These are phyloP conservation scores for Hypoxylon sp. DNA, from an alignment of 2,329 filamentous ascomycete genomes.

Conservation along the genomic window DNA sequence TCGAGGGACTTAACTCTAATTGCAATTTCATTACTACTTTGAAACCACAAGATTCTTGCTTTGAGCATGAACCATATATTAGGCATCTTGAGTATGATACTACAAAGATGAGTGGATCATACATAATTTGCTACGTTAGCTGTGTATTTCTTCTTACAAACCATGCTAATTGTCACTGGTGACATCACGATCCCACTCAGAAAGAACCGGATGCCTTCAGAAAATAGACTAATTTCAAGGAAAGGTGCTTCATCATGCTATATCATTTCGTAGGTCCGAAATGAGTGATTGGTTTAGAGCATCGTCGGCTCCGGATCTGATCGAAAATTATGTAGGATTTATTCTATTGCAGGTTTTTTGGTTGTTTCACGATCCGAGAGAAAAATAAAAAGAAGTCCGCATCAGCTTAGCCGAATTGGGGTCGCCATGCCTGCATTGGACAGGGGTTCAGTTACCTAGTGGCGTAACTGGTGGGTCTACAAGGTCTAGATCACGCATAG, in stretches of 20 bases:
- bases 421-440: constrained; percentile 17
- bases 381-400: constrained; percentile 9
- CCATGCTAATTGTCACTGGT: constrained; percentile 1
- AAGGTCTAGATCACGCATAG: constrained; percentile 43
- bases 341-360: neutral
- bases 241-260: neutral
- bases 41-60: neutral
- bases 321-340: neutral
- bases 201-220: neutral
- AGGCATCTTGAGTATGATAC: neutral
- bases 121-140: neutral
- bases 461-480: constrained; percentile 32
- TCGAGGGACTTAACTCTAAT: neutral
- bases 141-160: constrained; percentile 5
- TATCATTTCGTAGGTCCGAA: neutral
- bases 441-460: constrained; percentile 27
- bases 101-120: neutral
- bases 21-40: neutral
- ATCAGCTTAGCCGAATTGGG: constrained; percentile 29
- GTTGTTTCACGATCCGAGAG: constrained; percentile 4
- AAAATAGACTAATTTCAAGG: neutral
- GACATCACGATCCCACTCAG: constrained; percentile 3
- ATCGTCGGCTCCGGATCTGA: neutral
- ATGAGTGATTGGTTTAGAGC: neutral
- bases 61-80: neutral